Evolutionary conservation across 306 rosid genomes (phyloP).

Genomic region (Corylus americana): DNA sequence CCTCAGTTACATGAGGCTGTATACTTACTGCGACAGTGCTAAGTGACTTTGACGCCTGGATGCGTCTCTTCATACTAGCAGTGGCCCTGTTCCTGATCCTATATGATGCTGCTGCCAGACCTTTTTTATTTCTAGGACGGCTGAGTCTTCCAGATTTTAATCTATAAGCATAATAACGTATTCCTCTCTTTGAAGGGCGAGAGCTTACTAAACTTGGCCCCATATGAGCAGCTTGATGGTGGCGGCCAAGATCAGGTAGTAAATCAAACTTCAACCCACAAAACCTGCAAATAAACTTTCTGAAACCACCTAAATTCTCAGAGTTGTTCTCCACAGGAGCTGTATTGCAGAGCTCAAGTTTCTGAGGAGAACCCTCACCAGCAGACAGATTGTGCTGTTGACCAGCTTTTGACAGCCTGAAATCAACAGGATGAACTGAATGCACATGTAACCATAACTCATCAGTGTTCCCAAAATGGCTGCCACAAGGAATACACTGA

Average conservation of each 20-base stretch:
- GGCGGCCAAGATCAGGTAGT: constrained; percentile 97
- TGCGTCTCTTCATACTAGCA: constrained; percentile 68
- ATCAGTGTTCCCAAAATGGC: constrained; percentile 84
- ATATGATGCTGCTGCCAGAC: constrained; percentile 73
- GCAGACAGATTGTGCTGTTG: constrained; percentile 49
- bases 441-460: constrained; percentile 91
- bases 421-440: constrained; percentile 64
- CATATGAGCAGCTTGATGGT: constrained; percentile 99
- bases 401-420: constrained; percentile 60
- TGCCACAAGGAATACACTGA: constrained; percentile 95
- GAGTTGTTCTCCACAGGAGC: constrained; percentile 56
- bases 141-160: constrained; percentile 93
- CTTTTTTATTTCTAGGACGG: constrained; percentile 76
- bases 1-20: constrained; percentile 53
- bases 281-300: constrained; percentile 84
- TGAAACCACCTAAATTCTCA: constrained; percentile 53
- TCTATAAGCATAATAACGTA: constrained; percentile 80
- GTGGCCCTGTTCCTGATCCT: constrained; percentile 81
- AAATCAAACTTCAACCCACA: constrained; percentile 97
- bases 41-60: constrained; percentile 68
- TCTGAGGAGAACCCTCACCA: constrained; percentile 54
- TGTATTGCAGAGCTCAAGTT: constrained; percentile 50
- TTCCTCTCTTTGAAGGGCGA: constrained; percentile 77
- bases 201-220: constrained; percentile 68
- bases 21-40: constrained; percentile 41